Base-by-base conservation (phyloP, 2,329 filamentous ascomycete genomes). In the Amylocarpus encephaloides region DNA sequence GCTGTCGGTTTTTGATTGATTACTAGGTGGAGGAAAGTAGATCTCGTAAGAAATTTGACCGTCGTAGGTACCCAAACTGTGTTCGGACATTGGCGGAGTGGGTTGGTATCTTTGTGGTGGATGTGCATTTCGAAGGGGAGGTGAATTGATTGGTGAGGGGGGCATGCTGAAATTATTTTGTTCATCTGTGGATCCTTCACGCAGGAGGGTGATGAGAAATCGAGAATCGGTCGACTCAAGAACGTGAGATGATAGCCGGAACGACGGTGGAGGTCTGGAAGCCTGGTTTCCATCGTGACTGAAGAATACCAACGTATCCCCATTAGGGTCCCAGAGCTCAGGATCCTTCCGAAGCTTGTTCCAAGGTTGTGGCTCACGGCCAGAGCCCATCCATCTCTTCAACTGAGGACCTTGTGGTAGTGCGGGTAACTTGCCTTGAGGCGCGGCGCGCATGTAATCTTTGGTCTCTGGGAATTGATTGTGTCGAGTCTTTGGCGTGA, bases 41-140 rank as follows among this genome's bases (percentile, higher is more conserved):
- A 86, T 77, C 60, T 83, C 75, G 51, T 82, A 82, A 2, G 74
- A 77, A 39, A 82, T 76, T 56, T 77, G 74, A 2, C 76, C 77
- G 52, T 79, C 76, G 2, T 50, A 58, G 22, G 35, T 46, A 18
- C 42, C 43, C 13, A 32, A 29, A 30, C 57, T 50, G n/a, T 49
- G 36, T 19, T 59, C 56, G 9, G 58, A 58, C 19, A 71, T 66
- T 7, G 73, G 73, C 3, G 72, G 70, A 11, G 58, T 58, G 12
- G 47, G 48, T 26, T 52, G 49, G 15, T 48, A 29, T 15, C 58
- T 63, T 50, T 44, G 42, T 13, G 11, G 18, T 12, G 35, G 42
- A 22, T 40, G 68, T 66, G 4, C 10, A 9, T 43, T 12, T 43
- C 52, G 35, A 46, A 43, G 48, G 11, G 35, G 48, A 36, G 51